Evolutionary conservation across 306 rosid species (phyloP).

Genomic region (Vicia faba): DNA sequence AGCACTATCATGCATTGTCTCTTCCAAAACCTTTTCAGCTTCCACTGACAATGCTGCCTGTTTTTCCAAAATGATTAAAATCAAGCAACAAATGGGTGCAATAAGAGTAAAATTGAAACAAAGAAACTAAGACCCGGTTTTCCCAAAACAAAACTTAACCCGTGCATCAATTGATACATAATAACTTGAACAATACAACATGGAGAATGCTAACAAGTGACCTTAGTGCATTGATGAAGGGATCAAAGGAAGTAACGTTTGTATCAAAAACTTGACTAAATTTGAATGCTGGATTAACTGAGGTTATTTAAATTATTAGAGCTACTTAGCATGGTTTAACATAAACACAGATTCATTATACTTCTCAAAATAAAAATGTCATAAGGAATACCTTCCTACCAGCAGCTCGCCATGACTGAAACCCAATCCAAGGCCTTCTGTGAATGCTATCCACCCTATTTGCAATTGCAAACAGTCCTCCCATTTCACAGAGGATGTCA

Average conservation of each 20-base stretch:
- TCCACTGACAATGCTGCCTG: conserved; percentile 70
- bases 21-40: conserved; percentile 78
- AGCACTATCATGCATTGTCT: conserved; percentile 57
- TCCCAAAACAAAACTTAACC: conserved; percentile 26
- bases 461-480: conserved; percentile 95
- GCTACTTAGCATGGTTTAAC: conserved; percentile 1
- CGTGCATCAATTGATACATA: conserved; percentile 28
- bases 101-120: conserved; percentile 5
- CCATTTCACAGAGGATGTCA: conserved; percentile 86
- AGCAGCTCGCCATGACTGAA: conserved; percentile 98
- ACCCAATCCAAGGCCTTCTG: conserved; percentile 96
- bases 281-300: conserved; percentile 4
- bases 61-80: conserved; percentile 39
- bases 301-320: conserved; percentile 5
- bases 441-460: conserved; percentile 82
- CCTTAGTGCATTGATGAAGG: background rate
- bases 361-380: conserved; percentile 7
- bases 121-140: conserved; percentile 29
- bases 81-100: conserved; percentile 21
- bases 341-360: conserved; percentile 8
- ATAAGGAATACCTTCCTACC: conserved; percentile 87
- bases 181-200: conserved; percentile 29
- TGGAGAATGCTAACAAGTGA: background rate
- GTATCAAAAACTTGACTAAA: conserved; percentile 6
- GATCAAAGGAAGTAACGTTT: background rate